Base-by-base conservation (phyloP, 2,329 filamentous ascomycete species). In the Plectosphaerella cucumerina region DNA sequence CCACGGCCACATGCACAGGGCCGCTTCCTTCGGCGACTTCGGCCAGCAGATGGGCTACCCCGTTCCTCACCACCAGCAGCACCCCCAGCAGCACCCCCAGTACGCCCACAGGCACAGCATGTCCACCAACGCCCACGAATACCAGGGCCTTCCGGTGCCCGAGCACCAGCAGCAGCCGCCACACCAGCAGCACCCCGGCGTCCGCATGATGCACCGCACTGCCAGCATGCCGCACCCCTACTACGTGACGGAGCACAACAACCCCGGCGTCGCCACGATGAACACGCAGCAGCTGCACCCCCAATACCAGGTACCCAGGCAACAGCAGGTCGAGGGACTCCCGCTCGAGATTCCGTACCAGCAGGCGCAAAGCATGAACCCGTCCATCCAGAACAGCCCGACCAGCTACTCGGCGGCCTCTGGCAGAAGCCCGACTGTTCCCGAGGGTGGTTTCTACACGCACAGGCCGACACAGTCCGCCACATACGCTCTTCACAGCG, bases 261-360 rank as follows among this genome's bases (percentile, higher is more conserved):
- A 84, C 58, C 81, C 82, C 10, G 80, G 77, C 12, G 77, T 86
- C 6, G 81, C 80, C 31, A 85, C 80, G 12, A 78, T 85, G 75
- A 81, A 78, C 64, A 74, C 79, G 11, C 74, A 73, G 56, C 60
- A 71, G 6, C 67, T 81, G 45, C 69, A 73, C n/a, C 64, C 71
- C 6, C 68, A 75, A 51, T 81, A 81, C 63, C 77, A 80, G 47
- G 70, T 81, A 47, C 71, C 74, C n/a, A 71, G 73, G 34, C 74
- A 75, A 56, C 74, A 75, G 56, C 57, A 51, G 8, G 67, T 72
- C 22, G 76, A 78, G 50, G 66, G 71, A 43, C 68, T 73, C 42
- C 58, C 68, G 2, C 66, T 80, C 18, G 77, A 80, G 47, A 76
- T 83, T 20, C 69, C 79, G 0, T 81, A 78, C 57, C 68, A 70